Conservation (phyloP, 352 stramenopile species). For the Globisporangium parvum region DNA sequence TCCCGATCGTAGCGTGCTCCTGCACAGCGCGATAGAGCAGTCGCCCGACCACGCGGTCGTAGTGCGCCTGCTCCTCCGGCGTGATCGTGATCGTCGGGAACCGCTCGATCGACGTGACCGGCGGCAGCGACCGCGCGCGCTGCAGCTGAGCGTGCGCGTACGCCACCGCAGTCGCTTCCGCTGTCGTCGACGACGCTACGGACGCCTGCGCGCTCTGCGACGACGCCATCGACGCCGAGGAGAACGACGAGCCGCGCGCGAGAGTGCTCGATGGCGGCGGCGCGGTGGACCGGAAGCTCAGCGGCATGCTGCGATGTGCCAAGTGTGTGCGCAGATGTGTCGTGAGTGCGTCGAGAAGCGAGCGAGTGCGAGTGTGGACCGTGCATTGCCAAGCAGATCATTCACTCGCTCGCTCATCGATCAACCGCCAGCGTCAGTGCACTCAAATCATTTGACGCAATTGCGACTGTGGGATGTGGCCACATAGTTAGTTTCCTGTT, state of each 20-base stretch:
- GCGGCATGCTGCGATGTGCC: too few species aligned
- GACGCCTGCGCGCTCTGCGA: background rate
- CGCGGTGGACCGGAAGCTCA: too few species aligned
- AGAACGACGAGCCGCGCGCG: background rate
- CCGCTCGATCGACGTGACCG: background rate
- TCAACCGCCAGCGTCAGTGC: too few species aligned
- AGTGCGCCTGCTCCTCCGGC: constrained; percentile 1
- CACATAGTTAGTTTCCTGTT: too few species aligned
- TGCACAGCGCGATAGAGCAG: constrained; percentile 4
- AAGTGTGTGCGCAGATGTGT: too few species aligned
- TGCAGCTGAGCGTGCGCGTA: background rate
- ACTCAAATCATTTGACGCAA: too few species aligned
- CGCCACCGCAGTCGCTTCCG: background rate
- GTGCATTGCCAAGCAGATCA: too few species aligned
- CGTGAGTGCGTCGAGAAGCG: too few species aligned
- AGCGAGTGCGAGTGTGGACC: too few species aligned
- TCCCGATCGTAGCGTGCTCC: constrained; percentile 10
- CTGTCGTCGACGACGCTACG: background rate
- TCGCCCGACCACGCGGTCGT: constrained; percentile 3
- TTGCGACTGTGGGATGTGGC: too few species aligned
- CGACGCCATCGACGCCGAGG: background rate
- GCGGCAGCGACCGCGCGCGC: background rate
- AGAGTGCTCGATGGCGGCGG: too few species aligned
- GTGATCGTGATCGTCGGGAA: background rate
- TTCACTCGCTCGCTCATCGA: too few species aligned